Evolutionary conservation across 139 green algal genomes (phyloP), one percentile per base, ranked within the genome.

Genomic region (Asterochloris erici): DNA sequence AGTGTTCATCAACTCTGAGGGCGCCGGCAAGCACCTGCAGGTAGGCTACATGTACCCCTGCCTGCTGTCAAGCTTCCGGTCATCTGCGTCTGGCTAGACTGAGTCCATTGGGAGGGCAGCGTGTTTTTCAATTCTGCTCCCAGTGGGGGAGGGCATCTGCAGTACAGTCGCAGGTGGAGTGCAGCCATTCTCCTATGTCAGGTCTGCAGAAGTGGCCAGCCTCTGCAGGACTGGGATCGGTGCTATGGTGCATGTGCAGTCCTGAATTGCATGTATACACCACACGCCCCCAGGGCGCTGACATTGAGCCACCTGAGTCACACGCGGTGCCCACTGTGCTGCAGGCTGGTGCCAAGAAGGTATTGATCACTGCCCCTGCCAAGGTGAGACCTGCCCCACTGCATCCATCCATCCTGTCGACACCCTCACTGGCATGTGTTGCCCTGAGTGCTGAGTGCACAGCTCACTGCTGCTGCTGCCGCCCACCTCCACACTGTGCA

Each of bases 361-460:
- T 90, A 84, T 84, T 99, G 74, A 99, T 99, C 94, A 99, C 97
- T 74, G 97, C 97, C 80, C 97, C 97, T 38, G 97, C 94, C 84
- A 99, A 99, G 97, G 38, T 54, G 38, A 54, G 38, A 54, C 38
- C 38, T 54, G 38, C 38, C 38, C 38, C 38, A 54, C 38, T 54
- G 38, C 38, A 54, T 54, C n/a, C 6, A 54, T 54, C 38, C 6
- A 6, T 54, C 2, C 38, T 6, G 38, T 54, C 38, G 38, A 54
- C 38, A 54, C 38, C 38, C 38, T 54, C 38, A 54, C 38, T 54
- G 38, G 38, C 38, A 54, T 54, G 38, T 54, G 38, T 2, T 54
- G 38, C 38, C 38, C 38, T 6, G 6, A 54, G 6, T 54, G 38
- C n/a, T n/a, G n/a, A n/a, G n/a, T 54, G 38, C 38, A 54, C 38